phyloP scores from a whole-genome alignment of 371 early-diverging fungal species.

The Catenaria anguillulae region DNA sequence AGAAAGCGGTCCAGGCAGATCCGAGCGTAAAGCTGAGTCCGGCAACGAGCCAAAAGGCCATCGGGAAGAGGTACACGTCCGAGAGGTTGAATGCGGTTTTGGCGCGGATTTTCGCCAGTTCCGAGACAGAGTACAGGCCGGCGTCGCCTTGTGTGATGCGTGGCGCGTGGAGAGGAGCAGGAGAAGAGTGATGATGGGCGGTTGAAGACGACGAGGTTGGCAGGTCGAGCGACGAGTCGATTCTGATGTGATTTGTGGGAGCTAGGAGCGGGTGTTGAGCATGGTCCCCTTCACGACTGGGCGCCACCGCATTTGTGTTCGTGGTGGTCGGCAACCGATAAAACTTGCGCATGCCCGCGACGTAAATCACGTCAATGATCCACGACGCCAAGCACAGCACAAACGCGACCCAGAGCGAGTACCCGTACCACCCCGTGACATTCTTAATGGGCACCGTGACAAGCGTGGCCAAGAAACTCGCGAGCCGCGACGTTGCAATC shows the following conservation, averaged over 20 bases:
- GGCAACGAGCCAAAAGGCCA: conserved; percentile 46
- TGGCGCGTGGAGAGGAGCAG: no score
- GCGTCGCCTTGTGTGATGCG: not conserved
- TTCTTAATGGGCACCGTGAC: conserved; percentile 46
- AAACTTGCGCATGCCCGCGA: conserved; percentile 27
- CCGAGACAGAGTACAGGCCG: conserved; percentile 11
- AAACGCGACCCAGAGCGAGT: conserved; percentile 52
- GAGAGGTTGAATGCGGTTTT: conserved; percentile 44
- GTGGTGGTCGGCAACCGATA: conserved; percentile 8
- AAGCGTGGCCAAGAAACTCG: conserved; percentile 45
- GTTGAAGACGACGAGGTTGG: not conserved
- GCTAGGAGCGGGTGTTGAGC: no score
- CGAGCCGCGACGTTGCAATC: conserved; percentile 47
- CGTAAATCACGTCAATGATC: conserved; percentile 41
- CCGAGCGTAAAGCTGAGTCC: conserved; percentile 45
- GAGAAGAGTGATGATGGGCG: no score
- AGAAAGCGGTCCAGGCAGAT: conserved; percentile 55
- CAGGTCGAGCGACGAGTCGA: not conserved
- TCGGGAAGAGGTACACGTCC: conserved; percentile 40
- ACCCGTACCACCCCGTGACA: conserved; percentile 49
- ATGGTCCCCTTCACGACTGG: no score
- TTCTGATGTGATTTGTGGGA: no score
- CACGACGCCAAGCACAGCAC: conserved; percentile 43
- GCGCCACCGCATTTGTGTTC: not conserved
- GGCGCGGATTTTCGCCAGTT: conserved; percentile 26